Base-by-base conservation (phyloP, 495 filamentous ascomycete species). In the Aspergillus funiculosus region DNA sequence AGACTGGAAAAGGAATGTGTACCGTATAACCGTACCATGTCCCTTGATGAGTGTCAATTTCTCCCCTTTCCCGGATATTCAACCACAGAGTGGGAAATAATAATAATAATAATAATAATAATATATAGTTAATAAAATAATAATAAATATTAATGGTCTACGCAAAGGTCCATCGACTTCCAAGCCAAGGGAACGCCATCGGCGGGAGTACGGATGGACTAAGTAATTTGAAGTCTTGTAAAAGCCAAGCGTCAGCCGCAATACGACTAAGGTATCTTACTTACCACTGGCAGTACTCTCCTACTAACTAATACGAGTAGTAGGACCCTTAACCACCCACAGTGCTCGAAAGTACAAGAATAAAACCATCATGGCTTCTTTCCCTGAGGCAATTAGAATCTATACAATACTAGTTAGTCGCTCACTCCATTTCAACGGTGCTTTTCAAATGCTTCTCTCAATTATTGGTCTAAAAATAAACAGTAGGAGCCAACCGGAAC, bases 401-500 rank as follows among this genome's bases (percentile, higher is more conserved):
- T 10, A 22, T 4, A 13, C 8, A 38, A 10, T 20, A 38, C 10
- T 1, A 11, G 8, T 21, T 6, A 21, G 9, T 0, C 2, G 3
- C 19, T 38, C 3, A 21, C 2, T 10, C 3, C 13, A 5, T 20
- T 11, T 5, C 35, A 1, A 21, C 18, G 17, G 35, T 11, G 18
- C n/a, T 20, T 38, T 10, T 21, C 7, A 38, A 38, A 20, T 3
- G 19, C 10, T 19, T 14, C 39, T 28, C 24, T 41, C 24, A 29
- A 29, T 19, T 9, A 28, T 41, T 18, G 15, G 18, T 35, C 37
- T 40, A 51, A 46, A 51, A 51, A 46, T 46, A 51, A 50, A 42
- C 14, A 22, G n/a, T 32, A 30, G 6, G 21, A 49, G 51, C 46
- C 46, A 53, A 50, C 52, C 47, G 43, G 52, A 54, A 39, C 21